phyloP scores from a whole-genome alignment of 192 early-diverging fungal species.

The Chytriomyces sp. region DNA sequence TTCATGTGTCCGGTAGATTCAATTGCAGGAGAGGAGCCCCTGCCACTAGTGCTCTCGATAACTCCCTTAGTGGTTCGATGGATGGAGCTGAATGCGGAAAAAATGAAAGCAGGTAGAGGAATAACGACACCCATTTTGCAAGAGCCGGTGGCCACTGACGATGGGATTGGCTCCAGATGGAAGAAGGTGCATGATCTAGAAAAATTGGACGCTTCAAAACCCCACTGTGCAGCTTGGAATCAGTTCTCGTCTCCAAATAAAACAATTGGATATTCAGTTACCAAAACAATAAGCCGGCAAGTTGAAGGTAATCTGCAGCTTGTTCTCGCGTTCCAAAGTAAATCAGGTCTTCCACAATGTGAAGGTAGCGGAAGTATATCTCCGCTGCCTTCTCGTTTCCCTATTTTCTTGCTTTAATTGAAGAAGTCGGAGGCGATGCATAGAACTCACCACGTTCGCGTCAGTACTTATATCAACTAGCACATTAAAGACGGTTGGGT shows the following conservation, averaged over 20 bases:
- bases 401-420: constrained; percentile 34
- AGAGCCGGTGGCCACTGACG: constrained; percentile 53
- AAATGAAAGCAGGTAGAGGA: constrained; percentile 45
- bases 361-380: constrained; percentile 66
- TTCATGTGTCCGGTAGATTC: no score
- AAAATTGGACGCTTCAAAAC: constrained; percentile 45
- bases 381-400: constrained; percentile 50
- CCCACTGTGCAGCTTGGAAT: constrained; percentile 1
- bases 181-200: constrained; percentile 47
- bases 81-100: constrained; percentile 42
- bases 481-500: constrained; percentile 31
- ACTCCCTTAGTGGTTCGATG: constrained; percentile 37
- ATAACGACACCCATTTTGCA: constrained; percentile 51
- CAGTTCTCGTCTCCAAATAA: neutral
- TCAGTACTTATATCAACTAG: constrained; percentile 23
- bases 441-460: constrained; percentile 11
- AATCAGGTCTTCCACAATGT: constrained; percentile 76
- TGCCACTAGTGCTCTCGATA: constrained; percentile 8
- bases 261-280: constrained; percentile 23
- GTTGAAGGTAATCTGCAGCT: constrained; percentile 69
- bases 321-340: constrained; percentile 76
- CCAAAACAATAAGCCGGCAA: constrained; percentile 71
- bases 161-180: constrained; percentile 23
- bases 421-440: neutral
- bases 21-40: constrained; percentile 9